Conservation (phyloP, 768 basidiomycete species). For the Coprinellus aureogranulatus region DNA sequence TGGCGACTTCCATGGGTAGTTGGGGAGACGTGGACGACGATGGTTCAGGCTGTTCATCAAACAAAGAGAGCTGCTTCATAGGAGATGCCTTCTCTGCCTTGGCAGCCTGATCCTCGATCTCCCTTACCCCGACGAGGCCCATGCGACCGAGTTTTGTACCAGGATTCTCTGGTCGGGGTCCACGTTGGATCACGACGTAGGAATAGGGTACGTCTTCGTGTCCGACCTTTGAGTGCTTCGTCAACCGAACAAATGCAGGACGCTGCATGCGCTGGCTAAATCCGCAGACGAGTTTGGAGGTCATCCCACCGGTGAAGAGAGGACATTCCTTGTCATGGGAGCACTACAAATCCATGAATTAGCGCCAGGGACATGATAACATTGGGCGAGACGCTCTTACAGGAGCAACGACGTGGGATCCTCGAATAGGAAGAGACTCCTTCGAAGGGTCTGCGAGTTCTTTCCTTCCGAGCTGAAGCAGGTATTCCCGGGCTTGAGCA, state of each 20-base stretch:
- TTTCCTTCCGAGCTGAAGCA: slow-evolving; percentile 62
- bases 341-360: slow-evolving; percentile 49
- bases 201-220: slow-evolving; percentile 89
- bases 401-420: slow-evolving; percentile 85
- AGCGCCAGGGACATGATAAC: slow-evolving; percentile 1
- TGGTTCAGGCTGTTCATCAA: slow-evolving; percentile 26
- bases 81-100: slow-evolving; percentile 17
- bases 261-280: slow-evolving; percentile 88
- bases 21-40: slow-evolving; percentile 1
- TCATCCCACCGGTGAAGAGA: slow-evolving; percentile 51
- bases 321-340: slow-evolving; percentile 90
- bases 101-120: slow-evolving; percentile 31
- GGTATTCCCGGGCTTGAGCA: slow-evolving; percentile 71
- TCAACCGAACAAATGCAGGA: slow-evolving; percentile 79
- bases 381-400: slow-evolving; percentile 40
- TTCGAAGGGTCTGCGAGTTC: slow-evolving; percentile 50
- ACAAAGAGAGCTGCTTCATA: slow-evolving; percentile 42
- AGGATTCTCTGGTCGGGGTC: slow-evolving; percentile 55
- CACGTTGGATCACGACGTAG: slow-evolving; percentile 85
- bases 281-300: slow-evolving; percentile 61
- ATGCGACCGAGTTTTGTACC: slow-evolving; percentile 48
- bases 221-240: slow-evolving; percentile 81
- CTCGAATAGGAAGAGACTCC: slow-evolving; percentile 35
- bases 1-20: neutral
- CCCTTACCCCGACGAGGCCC: slow-evolving; percentile 52